phyloP scores from a whole-genome alignment of 2,329 filamentous ascomycete genomes.

The Rachicladosporium sp. region DNA sequence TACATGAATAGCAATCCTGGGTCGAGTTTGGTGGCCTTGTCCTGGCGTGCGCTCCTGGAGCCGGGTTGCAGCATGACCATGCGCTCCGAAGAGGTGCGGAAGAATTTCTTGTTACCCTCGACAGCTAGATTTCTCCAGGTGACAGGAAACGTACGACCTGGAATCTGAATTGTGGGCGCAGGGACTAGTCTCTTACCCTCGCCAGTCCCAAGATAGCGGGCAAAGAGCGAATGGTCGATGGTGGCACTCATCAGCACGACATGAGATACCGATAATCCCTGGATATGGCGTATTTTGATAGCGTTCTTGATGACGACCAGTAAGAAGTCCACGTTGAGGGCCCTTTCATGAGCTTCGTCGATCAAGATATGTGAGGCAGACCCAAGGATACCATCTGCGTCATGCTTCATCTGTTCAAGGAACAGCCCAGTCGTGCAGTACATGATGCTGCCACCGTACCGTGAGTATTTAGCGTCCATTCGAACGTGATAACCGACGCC shows the following conservation, averaged over 20 bases:
- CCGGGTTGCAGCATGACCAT: too few species aligned
- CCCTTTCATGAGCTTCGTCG: slow-evolving; percentile 40
- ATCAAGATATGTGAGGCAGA: slow-evolving; percentile 37
- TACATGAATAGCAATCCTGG: too few species aligned
- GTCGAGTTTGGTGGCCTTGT: too few species aligned
- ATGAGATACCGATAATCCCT: slow-evolving; percentile 27
- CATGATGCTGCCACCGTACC: slow-evolving; percentile 28
- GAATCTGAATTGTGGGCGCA: too few species aligned
- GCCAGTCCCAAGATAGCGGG: too few species aligned
- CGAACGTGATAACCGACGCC: slow-evolving; percentile 37
- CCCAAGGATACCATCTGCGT: slow-evolving; percentile 28
- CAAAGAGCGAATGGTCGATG: slow-evolving; percentile 33
- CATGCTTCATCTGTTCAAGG: slow-evolving; percentile 31
- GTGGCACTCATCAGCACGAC: slow-evolving; percentile 40
- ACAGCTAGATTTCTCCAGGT: too few species aligned
- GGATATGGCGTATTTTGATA: slow-evolving; percentile 23
- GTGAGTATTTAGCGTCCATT: slow-evolving; percentile 27
- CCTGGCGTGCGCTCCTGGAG: too few species aligned
- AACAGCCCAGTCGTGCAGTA: slow-evolving; percentile 42
- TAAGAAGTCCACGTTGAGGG: slow-evolving; percentile 34
- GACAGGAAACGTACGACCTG: too few species aligned
- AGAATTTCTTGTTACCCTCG: too few species aligned
- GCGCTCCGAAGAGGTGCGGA: too few species aligned
- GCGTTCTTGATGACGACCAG: slow-evolving; percentile 34
- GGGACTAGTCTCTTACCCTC: too few species aligned